Conservation (phyloP, 495 filamentous ascomycete species). For the Clavariopsis aquatica region DNA sequence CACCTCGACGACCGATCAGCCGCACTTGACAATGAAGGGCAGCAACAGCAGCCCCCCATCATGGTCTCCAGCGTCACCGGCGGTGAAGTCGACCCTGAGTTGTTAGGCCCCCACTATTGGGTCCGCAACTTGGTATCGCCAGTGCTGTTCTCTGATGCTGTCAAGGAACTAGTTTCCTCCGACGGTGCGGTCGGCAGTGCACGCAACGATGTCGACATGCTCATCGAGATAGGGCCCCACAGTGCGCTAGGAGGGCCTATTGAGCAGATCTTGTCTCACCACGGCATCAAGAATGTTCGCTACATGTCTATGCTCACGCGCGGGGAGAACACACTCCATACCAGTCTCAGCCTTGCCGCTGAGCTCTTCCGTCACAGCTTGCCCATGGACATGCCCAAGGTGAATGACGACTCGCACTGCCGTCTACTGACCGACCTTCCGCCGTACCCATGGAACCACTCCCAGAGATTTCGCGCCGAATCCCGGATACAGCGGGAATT, state of each 20-base stretch:
- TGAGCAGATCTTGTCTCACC: neutral
- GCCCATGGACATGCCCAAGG: neutral
- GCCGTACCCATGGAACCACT: neutral
- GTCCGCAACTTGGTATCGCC: neutral
- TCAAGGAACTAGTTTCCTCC: neutral
- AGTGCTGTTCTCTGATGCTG: neutral
- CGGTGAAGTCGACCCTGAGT: neutral
- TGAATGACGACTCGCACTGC: neutral
- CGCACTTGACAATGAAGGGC: too few relatives aligned
- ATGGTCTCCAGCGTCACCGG: neutral
- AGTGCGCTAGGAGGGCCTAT: neutral
- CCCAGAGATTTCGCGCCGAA: neutral
- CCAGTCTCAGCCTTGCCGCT: neutral
- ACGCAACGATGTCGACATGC: neutral
- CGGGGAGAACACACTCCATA: neutral
- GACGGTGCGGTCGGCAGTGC: neutral
- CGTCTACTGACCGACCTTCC: neutral
- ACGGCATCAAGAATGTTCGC: neutral
- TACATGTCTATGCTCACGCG: neutral
- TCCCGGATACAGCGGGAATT: conserved; percentile 5
- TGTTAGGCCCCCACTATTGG: neutral
- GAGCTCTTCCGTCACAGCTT: neutral
- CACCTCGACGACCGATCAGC: too few relatives aligned
- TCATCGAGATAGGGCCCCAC: neutral
- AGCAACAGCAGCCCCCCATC: too few relatives aligned